Conservation (phyloP, 2,329 filamentous ascomycete species). For the Madurella fahalii region DNA sequence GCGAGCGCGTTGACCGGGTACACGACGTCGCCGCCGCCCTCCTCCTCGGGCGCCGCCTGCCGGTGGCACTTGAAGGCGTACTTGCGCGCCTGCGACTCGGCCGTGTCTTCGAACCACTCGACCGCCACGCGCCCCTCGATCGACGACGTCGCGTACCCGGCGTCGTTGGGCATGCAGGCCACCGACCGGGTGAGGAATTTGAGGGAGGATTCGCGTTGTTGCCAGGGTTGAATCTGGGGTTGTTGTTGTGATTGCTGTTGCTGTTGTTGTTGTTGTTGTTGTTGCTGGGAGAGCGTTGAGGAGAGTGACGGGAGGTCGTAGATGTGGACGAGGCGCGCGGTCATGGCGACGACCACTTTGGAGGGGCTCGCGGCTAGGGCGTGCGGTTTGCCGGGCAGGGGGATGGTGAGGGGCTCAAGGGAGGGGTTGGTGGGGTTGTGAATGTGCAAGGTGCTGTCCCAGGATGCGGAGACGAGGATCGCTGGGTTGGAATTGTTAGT, state of each 20-base stretch:
- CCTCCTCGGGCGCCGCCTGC: constrained; percentile 60
- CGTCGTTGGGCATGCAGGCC: constrained; percentile 93
- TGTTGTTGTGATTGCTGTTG: constrained; percentile 49
- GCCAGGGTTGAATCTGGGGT: constrained; percentile 60
- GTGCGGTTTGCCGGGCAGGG: constrained; percentile 82
- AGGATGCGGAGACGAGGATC: constrained; percentile 83
- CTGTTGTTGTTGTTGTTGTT: constrained; percentile 47
- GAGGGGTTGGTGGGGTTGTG: constrained; percentile 59
- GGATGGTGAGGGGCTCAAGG: constrained; percentile 57
- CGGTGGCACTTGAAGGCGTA: constrained; percentile 99
- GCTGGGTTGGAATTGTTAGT: constrained; percentile 36
- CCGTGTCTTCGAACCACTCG: constrained; percentile 92
- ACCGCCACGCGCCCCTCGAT: constrained; percentile 96
- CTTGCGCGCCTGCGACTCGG: constrained; percentile 83
- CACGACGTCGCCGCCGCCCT: constrained; percentile 70
- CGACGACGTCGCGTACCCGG: constrained; percentile 84
- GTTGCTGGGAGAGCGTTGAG: constrained; percentile 45
- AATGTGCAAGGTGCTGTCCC: constrained; percentile 87
- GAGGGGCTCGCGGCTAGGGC: constrained; percentile 72
- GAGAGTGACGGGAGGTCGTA: constrained; percentile 76
- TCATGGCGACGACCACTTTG: constrained; percentile 94
- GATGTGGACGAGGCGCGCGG: constrained; percentile 86
- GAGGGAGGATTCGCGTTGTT: constrained; percentile 86
- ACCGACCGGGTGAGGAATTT: constrained; percentile 95
- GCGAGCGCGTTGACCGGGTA: constrained; percentile 88